Conservation (phyloP, 116 monocot genomes). For the Cymodocea nodosa region DNA sequence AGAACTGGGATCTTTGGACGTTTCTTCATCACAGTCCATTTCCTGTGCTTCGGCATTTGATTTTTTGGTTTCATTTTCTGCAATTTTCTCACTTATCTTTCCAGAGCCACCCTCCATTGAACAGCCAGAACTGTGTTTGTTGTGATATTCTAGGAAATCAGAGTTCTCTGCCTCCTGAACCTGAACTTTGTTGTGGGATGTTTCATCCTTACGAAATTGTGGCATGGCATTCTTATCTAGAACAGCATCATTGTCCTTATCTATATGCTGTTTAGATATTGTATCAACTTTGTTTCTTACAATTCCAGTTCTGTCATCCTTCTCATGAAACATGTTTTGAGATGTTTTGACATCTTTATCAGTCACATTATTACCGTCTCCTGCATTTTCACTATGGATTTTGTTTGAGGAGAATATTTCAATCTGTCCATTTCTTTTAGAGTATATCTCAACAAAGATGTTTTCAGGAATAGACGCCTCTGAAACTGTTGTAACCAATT, state of each 20-base stretch:
- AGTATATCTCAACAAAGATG: constrained; percentile 1
- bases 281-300: neutral
- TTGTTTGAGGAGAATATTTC: neutral
- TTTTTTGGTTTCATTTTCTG: neutral
- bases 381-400: neutral
- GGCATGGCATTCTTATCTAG: neutral
- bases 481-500: neutral
- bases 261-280: neutral
- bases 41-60: neutral
- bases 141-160: neutral
- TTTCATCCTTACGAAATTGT: neutral
- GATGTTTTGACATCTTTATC: neutral
- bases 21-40: constrained; percentile 2
- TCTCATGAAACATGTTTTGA: neutral
- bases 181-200: neutral
- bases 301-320: neutral
- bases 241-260: neutral
- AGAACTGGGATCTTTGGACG: neutral
- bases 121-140: neutral
- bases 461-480: neutral
- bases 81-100: neutral
- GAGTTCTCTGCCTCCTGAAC: neutral
- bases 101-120: neutral
- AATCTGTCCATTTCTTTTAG: constrained; percentile 7
- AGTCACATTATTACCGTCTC: neutral